Conservation (phyloP, 768 basidiomycete genomes). For the Pleurotus tuber-regium region DNA sequence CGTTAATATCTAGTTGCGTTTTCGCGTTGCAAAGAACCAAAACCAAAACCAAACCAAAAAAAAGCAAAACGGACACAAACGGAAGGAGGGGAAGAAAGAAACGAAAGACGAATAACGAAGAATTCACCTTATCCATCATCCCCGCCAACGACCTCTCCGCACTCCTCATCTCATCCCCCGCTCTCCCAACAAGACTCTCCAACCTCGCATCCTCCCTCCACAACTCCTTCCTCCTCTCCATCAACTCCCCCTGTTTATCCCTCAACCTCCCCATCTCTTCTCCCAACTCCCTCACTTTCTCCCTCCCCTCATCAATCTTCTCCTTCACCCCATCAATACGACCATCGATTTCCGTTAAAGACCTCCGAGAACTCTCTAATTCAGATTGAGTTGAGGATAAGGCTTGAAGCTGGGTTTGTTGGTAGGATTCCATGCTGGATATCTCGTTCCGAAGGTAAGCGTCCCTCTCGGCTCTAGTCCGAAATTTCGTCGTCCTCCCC, state of each 20-base stretch:
- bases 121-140: conserved; percentile 93
- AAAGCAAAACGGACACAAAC: no score
- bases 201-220: conserved; percentile 96
- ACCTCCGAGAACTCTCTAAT: conserved; percentile 42
- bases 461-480: conserved; percentile 82
- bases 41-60: no score
- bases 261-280: conserved; percentile 62
- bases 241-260: conserved; percentile 64
- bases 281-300: conserved; percentile 50
- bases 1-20: neutral
- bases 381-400: conserved; percentile 53
- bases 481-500: conserved; percentile 83
- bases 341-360: conserved; percentile 55
- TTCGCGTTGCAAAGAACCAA: no score
- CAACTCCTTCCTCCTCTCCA: conserved; percentile 84
- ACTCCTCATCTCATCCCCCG: conserved; percentile 74
- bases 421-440: conserved; percentile 59
- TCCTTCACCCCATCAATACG: conserved; percentile 54
- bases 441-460: conserved; percentile 81
- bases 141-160: conserved; percentile 77
- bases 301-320: conserved; percentile 64
- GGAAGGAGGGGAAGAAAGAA: no score
- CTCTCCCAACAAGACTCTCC: conserved; percentile 71
- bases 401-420: conserved; percentile 51
- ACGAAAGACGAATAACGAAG: no score